Conservation (phyloP, 129 eudicot species). For the Oenanthe sinensis region DNA sequence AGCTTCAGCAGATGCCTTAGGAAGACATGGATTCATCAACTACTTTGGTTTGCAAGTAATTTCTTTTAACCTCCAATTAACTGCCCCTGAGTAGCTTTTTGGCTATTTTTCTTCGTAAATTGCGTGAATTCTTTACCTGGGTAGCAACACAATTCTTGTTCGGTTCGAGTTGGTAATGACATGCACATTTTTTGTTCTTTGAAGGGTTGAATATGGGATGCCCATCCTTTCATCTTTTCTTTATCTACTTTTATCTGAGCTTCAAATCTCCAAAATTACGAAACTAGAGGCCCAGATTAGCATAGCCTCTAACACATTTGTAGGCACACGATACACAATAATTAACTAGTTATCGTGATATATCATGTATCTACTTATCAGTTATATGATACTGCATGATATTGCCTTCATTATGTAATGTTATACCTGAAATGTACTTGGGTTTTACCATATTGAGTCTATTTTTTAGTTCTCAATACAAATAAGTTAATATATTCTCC, state of each 20-base stretch:
- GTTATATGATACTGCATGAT: not conserved
- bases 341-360: not conserved
- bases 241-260: not conserved
- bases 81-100: too few relatives aligned
- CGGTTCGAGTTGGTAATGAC: not conserved
- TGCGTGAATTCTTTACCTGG: not conserved
- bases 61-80: not conserved
- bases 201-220: not conserved
- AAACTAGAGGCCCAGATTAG: not conserved
- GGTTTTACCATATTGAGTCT: not conserved
- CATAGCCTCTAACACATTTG: not conserved
- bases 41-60: constrained; percentile 89
- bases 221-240: not conserved
- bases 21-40: constrained; percentile 74
- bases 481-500: too few relatives aligned
- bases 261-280: not conserved
- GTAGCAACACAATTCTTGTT: not conserved
- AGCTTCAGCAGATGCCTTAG: constrained; percentile 75
- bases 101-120: not conserved
- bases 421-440: not conserved
- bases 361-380: not conserved
- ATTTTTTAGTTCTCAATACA: not conserved
- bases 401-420: not conserved
- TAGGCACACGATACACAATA: not conserved
- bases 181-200: not conserved